Evolutionary conservation across 2,329 filamentous ascomycete genomes (phyloP), one percentile per base, ranked within the genome.

Genomic region (Coniella vitis): DNA sequence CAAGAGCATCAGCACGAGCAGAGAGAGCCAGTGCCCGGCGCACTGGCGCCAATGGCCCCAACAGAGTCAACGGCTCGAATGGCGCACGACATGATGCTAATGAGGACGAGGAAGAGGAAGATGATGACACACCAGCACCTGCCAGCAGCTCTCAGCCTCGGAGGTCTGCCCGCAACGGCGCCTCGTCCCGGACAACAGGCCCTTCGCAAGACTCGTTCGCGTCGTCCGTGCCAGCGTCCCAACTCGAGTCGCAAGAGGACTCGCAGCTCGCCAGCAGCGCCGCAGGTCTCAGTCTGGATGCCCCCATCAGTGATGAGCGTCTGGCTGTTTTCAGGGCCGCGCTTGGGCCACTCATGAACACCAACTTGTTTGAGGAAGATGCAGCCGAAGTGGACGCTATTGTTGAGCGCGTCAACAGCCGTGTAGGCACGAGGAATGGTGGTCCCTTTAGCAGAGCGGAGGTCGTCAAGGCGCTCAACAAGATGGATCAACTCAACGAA

Each of bases 321-420:
- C 69, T 95, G 21, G 71, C 78, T 5, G 69, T 81, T 1, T 98
- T 98, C 82, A 83, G 88, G 47, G 79, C 80, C 10, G 80, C 86
- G 2, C 74, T 98, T 3, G 93, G 93, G 20, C 86, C 88, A 58
- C 74, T 98, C 47, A 84, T 95, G 60, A 84, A 85, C 59, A 85
- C 86, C 0, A 75, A 80, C 12, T 67, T 98, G n/a, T 98, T 98
- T 63, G 81, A 84, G 29, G 87, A 94, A 53, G 93, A 97, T 60
- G 81, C 84, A 16, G 89, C 90, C 13, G 77, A 84, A 53, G 76
- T 96, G 2, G 79, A 83, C 54, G 79, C 79, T 21, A 75, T 98
- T 29, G 75, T 96, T 16, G 76, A 75, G 3, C 87, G 87, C 8
- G 86, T 98, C 44, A 98, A 98, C 64, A 71, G 70, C 4, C 80